A percentile compares a stretch with the other conserved stretches of the same genome.
phyloP scores from a whole-genome alignment of 352 stramenopile genomes.

The Globisporangium spinosum region DNA sequence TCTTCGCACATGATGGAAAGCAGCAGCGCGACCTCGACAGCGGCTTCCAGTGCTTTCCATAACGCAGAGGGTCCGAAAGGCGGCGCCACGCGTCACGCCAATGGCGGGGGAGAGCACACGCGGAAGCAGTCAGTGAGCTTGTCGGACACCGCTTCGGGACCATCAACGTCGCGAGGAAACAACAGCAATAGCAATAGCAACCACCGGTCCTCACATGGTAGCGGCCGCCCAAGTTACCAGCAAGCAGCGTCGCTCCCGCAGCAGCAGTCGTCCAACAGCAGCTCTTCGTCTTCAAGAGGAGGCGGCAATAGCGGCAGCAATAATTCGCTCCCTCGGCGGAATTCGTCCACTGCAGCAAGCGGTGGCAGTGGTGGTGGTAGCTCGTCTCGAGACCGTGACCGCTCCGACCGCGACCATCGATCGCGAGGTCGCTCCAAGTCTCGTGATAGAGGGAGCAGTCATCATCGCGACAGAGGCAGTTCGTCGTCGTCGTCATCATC shows the following conservation, averaged over 20 bases:
- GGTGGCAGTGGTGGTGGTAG: constrained; percentile 11
- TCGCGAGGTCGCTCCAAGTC: constrained; percentile 40
- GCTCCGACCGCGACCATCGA: constrained; percentile 33
- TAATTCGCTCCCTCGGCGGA: constrained; percentile 37
- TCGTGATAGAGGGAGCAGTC: constrained; percentile 24
- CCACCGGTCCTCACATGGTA: constrained; percentile 15
- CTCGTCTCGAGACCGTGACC: constrained; percentile 16
- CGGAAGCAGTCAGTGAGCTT: constrained; percentile 13
- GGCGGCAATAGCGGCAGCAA: constrained; percentile 6
- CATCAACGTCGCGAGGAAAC: constrained; percentile 18
- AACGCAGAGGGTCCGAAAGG: constrained; percentile 10
- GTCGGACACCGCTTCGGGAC: constrained; percentile 7
- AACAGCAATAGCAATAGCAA: constrained; percentile 17
- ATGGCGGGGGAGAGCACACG: constrained; percentile 12
- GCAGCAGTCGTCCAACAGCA: constrained; percentile 9
- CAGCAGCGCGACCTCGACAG: constrained; percentile 13
- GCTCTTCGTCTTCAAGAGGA: constrained; percentile 4
- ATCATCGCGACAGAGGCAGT: constrained; percentile 18
- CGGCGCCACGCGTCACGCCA: constrained; percentile 8
- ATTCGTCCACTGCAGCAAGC: constrained; percentile 36
- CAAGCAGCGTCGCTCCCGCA: constrained; percentile 20
- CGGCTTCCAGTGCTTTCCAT: constrained; percentile 12
- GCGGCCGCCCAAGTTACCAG: constrained; percentile 14
- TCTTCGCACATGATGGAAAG: constrained; percentile 22
- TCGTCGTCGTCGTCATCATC: constrained; percentile 16